Evolutionary conservation across 2,329 filamentous ascomycete genomes (phyloP), one percentile per base, ranked within the genome.

Genomic region (Domatiomyces catenatus): DNA sequence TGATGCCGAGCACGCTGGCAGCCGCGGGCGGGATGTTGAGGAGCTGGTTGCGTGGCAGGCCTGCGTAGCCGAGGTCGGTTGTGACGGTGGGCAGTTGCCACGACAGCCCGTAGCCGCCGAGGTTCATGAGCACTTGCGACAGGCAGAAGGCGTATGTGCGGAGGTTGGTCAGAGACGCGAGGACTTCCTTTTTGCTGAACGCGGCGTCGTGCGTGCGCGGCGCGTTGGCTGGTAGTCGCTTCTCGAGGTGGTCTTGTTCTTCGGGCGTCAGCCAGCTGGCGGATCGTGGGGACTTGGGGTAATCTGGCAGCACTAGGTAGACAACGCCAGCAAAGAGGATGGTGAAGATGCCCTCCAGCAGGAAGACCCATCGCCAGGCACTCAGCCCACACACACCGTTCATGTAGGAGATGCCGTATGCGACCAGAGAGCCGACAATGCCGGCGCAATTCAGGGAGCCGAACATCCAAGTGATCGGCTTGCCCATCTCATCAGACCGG

Each of bases 161-260:
- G 10, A 62, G 56, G 49, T 72, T 66, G 39, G 67, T 69, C 3
- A 72, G 55, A 0, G 68, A 65, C 0, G 58, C 50, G 4, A 67
- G 48, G 20, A 72, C 63, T 53, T 72, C 69, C 17, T 62, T 58
- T 32, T 64, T 59, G 15, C 66, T 62, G 51, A 72, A 71, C 47
- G 70, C 60, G 18, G 63, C 50, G 50, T 72, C 70, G 8, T 58
- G 55, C 0, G 66, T 66, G 26, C 67, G 62, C 7, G 70, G 70
- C 0, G 70, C 61, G 55, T 72, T 72, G 2, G 60, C 54, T 1
- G 69, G 68, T 0, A 72, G 60, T 15, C 71, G 65, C 12, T 69
- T 69, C 58, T 75, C 69, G 17, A 75, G 64, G 54, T 74, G 75
- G 4, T 65, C 67, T 54, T 72, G 72, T 46, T 75, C 72, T 44